A percentile compares a stretch with the other conserved stretches of the same genome.
Evolutionary conservation across 371 early-diverging fungal species (phyloP).

Genomic region (Apophysomyces variabilis): DNA sequence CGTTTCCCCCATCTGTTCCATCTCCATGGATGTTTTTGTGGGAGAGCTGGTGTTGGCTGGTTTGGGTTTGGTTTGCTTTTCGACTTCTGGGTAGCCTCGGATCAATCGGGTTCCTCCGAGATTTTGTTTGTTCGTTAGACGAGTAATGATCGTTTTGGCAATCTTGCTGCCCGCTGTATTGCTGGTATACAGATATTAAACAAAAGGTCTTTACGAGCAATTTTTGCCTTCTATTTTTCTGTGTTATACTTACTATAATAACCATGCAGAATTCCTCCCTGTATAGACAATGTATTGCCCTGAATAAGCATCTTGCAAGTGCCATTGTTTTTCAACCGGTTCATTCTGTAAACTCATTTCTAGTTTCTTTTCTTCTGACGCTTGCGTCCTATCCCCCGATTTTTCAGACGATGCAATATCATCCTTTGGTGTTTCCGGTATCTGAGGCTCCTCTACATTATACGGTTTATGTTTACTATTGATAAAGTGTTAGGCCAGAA

Average conservation of each 20-base stretch:
- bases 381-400: slow-evolving; percentile 5
- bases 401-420: slow-evolving; percentile 5
- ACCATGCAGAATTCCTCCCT: slow-evolving; percentile 65
- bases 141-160: slow-evolving; percentile 71
- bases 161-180: slow-evolving; percentile 62
- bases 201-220: not conserved
- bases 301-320: slow-evolving; percentile 72
- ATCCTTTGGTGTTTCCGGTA: slow-evolving; percentile 4
- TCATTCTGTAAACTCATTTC: slow-evolving; percentile 34
- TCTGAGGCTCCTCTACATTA: slow-evolving; percentile 8
- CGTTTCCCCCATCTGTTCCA: slow-evolving; percentile 12
- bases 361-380: slow-evolving; percentile 39
- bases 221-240: not conserved
- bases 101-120: slow-evolving; percentile 73
- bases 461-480: slow-evolving; percentile 16
- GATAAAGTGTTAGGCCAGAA: not conserved
- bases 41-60: not conserved
- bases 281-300: slow-evolving; percentile 78
- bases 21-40: slow-evolving; percentile 8
- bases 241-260: slow-evolving; percentile 56
- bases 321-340: slow-evolving; percentile 65
- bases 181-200: slow-evolving; percentile 16
- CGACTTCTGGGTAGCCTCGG: slow-evolving; percentile 79
- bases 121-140: slow-evolving; percentile 61
- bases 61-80: slow-evolving; percentile 27